Evolutionary conservation across 192 early-diverging fungal species (phyloP).

Genomic region (Mortierella antarctica): DNA sequence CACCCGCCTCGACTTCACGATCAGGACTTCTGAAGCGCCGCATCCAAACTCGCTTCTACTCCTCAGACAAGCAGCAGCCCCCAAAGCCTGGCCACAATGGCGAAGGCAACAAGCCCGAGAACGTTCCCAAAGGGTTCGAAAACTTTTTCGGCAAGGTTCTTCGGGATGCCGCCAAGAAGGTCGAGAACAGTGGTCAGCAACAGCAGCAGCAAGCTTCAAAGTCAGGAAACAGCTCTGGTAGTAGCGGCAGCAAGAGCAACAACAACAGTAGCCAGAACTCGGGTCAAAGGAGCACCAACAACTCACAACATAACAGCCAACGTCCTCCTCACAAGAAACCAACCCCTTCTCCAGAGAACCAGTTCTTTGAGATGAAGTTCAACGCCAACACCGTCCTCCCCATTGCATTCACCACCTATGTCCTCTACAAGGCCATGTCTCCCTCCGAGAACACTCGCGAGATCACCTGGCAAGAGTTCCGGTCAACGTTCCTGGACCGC

Average conservation of each 20-base stretch:
- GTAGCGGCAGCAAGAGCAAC: constrained; percentile 42
- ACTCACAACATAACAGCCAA: neutral
- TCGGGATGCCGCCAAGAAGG: constrained; percentile 43
- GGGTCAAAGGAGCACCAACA: neutral
- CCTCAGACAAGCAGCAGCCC: constrained; percentile 22
- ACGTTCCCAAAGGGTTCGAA: constrained; percentile 78
- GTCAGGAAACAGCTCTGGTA: constrained; percentile 11
- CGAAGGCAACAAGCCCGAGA: constrained; percentile 33
- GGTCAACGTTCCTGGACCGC: constrained; percentile 89
- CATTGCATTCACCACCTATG: constrained; percentile 58
- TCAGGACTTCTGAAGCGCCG: constrained; percentile 2
- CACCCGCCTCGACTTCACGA: neutral
- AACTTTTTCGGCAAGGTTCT: constrained; percentile 74
- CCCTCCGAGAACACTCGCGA: constrained; percentile 66
- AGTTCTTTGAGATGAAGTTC: constrained; percentile 51
- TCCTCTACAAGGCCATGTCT: constrained; percentile 60
- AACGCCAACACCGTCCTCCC: constrained; percentile 60
- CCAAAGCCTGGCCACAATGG: constrained; percentile 19
- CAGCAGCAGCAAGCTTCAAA: constrained; percentile 14
- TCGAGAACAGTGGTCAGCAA: constrained; percentile 43
- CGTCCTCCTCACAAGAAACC: constrained; percentile 28
- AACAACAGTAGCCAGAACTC: constrained; percentile 1
- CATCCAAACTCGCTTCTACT: constrained; percentile 22
- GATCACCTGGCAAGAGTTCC: constrained; percentile 96
- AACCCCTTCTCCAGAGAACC: constrained; percentile 48